phyloP scores from a whole-genome alignment of 345 rosid genomes.

The Eucalyptus curtisii region DNA sequence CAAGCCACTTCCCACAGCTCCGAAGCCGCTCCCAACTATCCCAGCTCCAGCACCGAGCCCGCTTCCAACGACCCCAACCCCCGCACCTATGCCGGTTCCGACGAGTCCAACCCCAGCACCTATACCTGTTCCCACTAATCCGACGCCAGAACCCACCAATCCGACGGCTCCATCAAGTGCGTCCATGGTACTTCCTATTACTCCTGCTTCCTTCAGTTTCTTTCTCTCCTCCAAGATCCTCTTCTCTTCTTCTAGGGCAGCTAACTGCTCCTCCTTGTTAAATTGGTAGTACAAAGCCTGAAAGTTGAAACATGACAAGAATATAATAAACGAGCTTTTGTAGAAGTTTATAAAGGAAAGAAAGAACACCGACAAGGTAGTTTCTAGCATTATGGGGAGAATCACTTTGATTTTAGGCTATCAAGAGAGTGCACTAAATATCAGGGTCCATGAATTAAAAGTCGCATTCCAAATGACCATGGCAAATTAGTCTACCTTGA shows the following conservation, averaged over 20 bases:
- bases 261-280: conserved; percentile 69
- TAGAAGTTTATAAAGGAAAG: background rate
- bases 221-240: conserved; percentile 64
- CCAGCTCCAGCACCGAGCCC: conserved; percentile 35
- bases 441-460: background rate
- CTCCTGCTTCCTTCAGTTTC: conserved; percentile 84
- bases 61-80: conserved; percentile 54
- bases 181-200: conserved; percentile 90
- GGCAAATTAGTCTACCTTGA: conserved; percentile 40
- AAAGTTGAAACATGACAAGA: background rate
- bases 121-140: conserved; percentile 38
- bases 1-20: conserved; percentile 71
- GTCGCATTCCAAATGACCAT: background rate
- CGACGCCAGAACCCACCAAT: conserved; percentile 42
- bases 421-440: background rate
- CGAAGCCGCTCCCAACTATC: conserved; percentile 42
- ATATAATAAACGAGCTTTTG: background rate
- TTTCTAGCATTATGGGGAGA: background rate
- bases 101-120: conserved; percentile 71
- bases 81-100: conserved; percentile 62
- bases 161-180: conserved; percentile 65
- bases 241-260: conserved; percentile 86
- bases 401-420: background rate
- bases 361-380: background rate
- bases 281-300: conserved; percentile 68